A percentile compares a stretch with the other conserved stretches of the same genome.
phyloP scores from a whole-genome alignment of 164 flowering plant genomes.

The Vitis labrusca region DNA sequence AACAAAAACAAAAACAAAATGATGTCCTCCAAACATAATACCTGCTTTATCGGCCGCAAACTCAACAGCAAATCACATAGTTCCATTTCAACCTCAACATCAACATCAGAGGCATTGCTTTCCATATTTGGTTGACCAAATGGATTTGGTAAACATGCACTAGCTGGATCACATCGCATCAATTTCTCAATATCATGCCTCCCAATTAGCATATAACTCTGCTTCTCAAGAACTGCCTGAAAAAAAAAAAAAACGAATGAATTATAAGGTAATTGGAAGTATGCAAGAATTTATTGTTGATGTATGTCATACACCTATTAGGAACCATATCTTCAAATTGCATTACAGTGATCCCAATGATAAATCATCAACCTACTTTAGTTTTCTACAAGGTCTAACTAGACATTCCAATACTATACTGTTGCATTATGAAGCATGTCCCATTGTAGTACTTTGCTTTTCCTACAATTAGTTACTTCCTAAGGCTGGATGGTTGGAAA shows the following conservation, averaged over 20 bases:
- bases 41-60: constrained; percentile 95
- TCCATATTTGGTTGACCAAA: constrained; percentile 41
- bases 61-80: constrained; percentile 67
- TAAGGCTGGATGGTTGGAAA: no score
- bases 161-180: constrained; percentile 85
- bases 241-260: constrained; percentile 9
- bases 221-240: constrained; percentile 99
- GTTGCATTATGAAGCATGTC: no score
- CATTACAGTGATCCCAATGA: not conserved
- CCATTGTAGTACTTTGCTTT: no score
- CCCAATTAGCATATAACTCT: constrained; percentile 96
- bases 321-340: not conserved
- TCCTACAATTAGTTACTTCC: no score
- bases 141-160: constrained; percentile 68
- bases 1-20: not conserved
- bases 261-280: not conserved
- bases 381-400: not conserved
- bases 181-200: constrained; percentile 92
- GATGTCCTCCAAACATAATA: constrained; percentile 10
- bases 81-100: constrained; percentile 65
- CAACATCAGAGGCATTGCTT: constrained; percentile 49
- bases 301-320: not conserved
- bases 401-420: no score
- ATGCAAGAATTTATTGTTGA: not conserved
- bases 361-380: not conserved